Conservation (phyloP, 345 rosid species). For the Citrus cavaleriei region DNA sequence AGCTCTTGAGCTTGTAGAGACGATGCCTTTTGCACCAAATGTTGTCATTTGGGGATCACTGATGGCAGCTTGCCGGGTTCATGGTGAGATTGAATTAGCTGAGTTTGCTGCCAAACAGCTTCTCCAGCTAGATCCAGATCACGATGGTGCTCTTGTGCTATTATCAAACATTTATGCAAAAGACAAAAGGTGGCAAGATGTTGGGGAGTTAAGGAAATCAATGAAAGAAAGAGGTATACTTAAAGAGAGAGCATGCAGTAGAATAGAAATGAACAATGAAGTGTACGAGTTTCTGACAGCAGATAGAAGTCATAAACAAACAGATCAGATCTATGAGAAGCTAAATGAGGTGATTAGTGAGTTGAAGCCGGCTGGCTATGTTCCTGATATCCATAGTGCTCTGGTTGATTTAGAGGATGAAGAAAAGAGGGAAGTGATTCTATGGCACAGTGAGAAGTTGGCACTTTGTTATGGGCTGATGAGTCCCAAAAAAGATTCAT, state of each 20-base stretch:
- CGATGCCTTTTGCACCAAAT: conserved; percentile 55
- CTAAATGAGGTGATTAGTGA: conserved; percentile 35
- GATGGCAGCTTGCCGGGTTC: conserved; percentile 58
- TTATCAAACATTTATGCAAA: conserved; percentile 66
- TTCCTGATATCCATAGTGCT: conserved; percentile 18
- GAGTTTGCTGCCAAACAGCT: conserved; percentile 52
- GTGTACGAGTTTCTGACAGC: conserved; percentile 55
- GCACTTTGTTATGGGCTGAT: conserved; percentile 38
- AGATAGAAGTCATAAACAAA: conserved; percentile 43
- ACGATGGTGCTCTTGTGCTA: conserved; percentile 61
- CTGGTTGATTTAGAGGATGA: conserved; percentile 42
- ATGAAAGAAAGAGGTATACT: conserved; percentile 46
- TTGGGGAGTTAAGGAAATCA: conserved; percentile 43
- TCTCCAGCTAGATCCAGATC: conserved; percentile 53
- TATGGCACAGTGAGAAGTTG: conserved; percentile 40
- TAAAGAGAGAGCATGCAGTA: conserved; percentile 63
- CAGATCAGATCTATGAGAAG: conserved; percentile 35
- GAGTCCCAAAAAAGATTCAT: conserved; percentile 12
- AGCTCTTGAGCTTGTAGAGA: conserved; percentile 42
- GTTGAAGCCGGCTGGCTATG: conserved; percentile 27
- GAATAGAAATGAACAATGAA: conserved; percentile 46
- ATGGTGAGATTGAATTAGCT: conserved; percentile 51
- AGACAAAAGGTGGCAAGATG: conserved; percentile 63
- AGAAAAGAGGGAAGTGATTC: conserved; percentile 29
- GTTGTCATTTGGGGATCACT: conserved; percentile 66